These are phyloP conservation scores for Hanseniaspora lachancei DNA, from an alignment of 805 yeast genomes.

Conservation along the genomic window DNA sequence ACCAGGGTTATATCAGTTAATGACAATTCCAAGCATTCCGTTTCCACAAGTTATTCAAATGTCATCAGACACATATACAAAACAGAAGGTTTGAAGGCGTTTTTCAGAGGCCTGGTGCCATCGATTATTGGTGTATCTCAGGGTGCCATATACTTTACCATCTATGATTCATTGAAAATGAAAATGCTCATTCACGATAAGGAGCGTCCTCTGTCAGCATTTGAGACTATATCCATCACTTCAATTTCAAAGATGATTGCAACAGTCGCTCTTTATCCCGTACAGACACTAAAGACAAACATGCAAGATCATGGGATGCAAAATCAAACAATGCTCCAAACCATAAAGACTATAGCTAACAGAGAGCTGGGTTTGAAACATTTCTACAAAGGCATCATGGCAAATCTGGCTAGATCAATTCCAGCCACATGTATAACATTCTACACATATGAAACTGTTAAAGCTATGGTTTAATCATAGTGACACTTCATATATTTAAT, in stretches of 20 bases:
- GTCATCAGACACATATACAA: conserved; percentile 31
- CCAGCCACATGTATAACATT: conserved; percentile 92
- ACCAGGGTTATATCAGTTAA: conserved; percentile 63
- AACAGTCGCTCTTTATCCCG: conserved; percentile 61
- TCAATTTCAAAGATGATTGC: conserved; percentile 57
- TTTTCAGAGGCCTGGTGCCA: conserved; percentile 65
- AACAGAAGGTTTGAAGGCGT: conserved; percentile 47
- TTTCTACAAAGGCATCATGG: conserved; percentile 70
- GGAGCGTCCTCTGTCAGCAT: conserved; percentile 30
- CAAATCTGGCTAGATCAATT: conserved; percentile 67
- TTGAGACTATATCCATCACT: conserved; percentile 53
- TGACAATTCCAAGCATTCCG: conserved; percentile 13
- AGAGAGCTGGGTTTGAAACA: conserved; percentile 47
- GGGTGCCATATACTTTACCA: conserved; percentile 75
- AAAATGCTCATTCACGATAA: conserved; percentile 19
- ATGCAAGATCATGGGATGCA: conserved; percentile 31
- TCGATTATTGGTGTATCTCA: conserved; percentile 74
- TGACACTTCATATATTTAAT: not conserved
- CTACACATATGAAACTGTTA: conserved; percentile 61
- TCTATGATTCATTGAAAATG: conserved; percentile 66
- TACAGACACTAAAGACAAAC: conserved; percentile 67
- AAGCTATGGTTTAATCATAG: conserved; percentile 18
- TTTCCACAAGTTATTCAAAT: conserved; percentile 16
- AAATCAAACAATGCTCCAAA: not conserved
- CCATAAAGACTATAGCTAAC: not conserved